Evolutionary conservation across 768 basidiomycete genomes (phyloP), one percentile per base, ranked within the genome.

Genomic region (Amanita brunnescens): DNA sequence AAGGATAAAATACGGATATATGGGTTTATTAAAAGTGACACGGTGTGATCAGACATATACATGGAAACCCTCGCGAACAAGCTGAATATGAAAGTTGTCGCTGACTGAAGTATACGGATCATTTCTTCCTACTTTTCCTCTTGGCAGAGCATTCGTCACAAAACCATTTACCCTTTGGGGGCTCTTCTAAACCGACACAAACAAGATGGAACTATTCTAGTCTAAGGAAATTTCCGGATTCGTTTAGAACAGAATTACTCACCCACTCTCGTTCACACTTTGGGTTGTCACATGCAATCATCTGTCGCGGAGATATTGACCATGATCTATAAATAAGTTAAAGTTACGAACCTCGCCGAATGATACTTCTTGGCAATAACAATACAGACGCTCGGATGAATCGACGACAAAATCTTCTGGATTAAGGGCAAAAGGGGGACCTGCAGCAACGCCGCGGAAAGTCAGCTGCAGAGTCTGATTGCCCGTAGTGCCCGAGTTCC

Each of bases 31-130:
- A 42, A 58, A 26, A 5, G 32, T 51, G 49, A 38, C 50, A 41
- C 26, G 7, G 23, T 38, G 16, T 32, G 32, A 24, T 16, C 30
- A 42, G 38, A 18, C 56, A 90, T 89, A 1, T 91, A 88, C 59
- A 90, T 91, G 88, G 88, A 89, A 64, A 89, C 84, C 0, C 69
- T 91, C 23, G 85, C 87, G 3, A 87, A 87, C 65, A 87, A 87
- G 58, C 71, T 91, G 39, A 87, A 85, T 47, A 74, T 87, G 75
- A 70, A 62, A 33, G 62, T 68, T 12, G 60, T 59, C 13, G 53
- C 62, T 6, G 62, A 63, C 47, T 65, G 52, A 64, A 40, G 0
- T 18, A 7, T 20, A 30, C 5, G 24, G n/a, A 7, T 41, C 18
- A 49, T 23, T 56, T 47, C 18, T 43, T 40, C 40, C 18, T 37